Base-by-base conservation (phyloP, 352 stramenopile genomes). In the Pythium monospermum region DNA sequence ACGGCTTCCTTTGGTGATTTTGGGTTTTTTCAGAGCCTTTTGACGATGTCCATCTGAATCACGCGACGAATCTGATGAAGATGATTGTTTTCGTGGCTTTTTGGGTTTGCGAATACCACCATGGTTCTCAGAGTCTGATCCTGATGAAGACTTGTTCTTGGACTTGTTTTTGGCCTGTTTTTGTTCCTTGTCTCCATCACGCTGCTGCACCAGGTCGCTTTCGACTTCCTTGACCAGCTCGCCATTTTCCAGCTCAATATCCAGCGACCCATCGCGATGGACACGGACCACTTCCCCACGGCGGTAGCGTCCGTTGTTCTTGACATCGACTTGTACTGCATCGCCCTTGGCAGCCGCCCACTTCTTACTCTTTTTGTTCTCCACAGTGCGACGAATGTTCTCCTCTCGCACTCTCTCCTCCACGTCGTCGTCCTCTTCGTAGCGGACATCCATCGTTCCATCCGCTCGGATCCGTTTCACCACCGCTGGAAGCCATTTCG, bases 181-280 rank as follows among this genome's bases (percentile, higher is more conserved):
- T 13, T 35, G 40, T 27, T 0, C 13, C 16, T 19, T 19, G 42
- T 11, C 47, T 21, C 28, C 7, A 6, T 26, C 6, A 26, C 30
- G 27, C 1, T 22, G 40, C 19, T 11, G 8, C 18, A 6, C n/a
- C n/a, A n/a, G n/a, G n/a, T 39, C 21, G 28, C 8, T 47, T 39
- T 2, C 41, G 32, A 35, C 28, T 25, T 42, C 39, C 22, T 64
- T 53, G 45, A 76, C 74, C 3, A 42, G 46, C 21, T 82, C 69
- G 1, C 71, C 71, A 28, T 89, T 59, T 18, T 87, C 79, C 38
- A 76, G 87, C 23, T 76, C 52, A 8, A 94, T 53, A 40, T 94
- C 83, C 22, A 72, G 73, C 0, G 75, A 85, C 0, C 65, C 69
- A 53, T 91, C 72, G 0, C 45, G 57, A 45, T 80, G 75, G 13